Conservation (phyloP, 495 filamentous ascomycete genomes). For the Aspergillus sclerotiicarbonarius region DNA sequence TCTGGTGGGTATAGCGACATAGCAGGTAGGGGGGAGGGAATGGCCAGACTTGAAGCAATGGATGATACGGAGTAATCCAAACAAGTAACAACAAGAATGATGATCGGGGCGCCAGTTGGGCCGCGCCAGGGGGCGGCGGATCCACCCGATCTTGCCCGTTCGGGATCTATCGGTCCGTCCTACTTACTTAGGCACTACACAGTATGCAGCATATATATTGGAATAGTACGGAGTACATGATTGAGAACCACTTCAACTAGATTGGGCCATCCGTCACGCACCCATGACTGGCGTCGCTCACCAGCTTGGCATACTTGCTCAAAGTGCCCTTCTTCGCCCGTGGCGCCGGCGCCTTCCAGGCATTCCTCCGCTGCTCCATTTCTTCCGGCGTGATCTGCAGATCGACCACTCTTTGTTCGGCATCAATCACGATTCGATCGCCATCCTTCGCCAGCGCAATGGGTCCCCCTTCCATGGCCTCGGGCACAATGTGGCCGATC, state of each 20-base stretch:
- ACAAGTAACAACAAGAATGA: no score
- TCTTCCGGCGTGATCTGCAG: constrained; percentile 42
- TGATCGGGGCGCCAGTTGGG: no score
- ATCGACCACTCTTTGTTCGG: constrained; percentile 49
- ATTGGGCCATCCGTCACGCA: constrained; percentile 43
- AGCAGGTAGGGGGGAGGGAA: no score
- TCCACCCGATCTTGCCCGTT: no score
- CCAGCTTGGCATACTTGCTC: constrained; percentile 81
- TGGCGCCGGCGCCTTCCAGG: constrained; percentile 49
- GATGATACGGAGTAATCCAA: no score
- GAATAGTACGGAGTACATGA: no score
- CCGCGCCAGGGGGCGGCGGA: no score
- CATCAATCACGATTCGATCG: constrained; percentile 55
- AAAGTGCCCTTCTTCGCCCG: constrained; percentile 63
- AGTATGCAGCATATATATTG: no score
- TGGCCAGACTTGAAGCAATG: no score
- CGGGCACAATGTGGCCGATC: constrained; percentile 56
- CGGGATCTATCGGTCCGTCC: no score
- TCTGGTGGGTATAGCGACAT: no score
- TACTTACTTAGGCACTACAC: no score
- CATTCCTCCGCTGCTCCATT: constrained; percentile 62
- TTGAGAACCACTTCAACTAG: not conserved
- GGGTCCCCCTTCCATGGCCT: constrained; percentile 57
- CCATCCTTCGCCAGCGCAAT: constrained; percentile 56
- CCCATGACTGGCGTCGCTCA: constrained; percentile 70